These are phyloP conservation scores for Pyrenula aspistea DNA, from an alignment of 495 filamentous ascomycete genomes.

Conservation along the genomic window DNA sequence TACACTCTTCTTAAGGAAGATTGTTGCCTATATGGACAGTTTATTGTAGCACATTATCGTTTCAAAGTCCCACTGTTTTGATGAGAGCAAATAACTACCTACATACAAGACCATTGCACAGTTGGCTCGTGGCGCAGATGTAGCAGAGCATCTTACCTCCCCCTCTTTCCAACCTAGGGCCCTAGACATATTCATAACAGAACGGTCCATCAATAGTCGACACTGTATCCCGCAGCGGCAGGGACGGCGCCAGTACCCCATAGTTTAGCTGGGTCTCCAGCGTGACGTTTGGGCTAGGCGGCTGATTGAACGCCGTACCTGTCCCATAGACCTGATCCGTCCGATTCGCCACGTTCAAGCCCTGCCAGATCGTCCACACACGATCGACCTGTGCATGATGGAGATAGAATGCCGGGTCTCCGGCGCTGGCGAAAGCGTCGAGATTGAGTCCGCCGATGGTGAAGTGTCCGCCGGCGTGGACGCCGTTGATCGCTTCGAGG, in stretches of 20 bases:
- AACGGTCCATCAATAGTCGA: slow-evolving; percentile 27
- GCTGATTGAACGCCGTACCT: slow-evolving; percentile 22
- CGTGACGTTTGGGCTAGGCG: slow-evolving; percentile 21
- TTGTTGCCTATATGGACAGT: no score
- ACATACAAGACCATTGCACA: no score
- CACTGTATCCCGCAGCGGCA: slow-evolving; percentile 16
- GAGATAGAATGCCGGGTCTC: slow-evolving; percentile 56
- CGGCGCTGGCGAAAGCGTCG: slow-evolving; percentile 47
- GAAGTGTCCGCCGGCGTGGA: slow-evolving; percentile 55
- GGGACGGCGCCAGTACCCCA: slow-evolving; percentile 11
- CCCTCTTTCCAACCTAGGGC: no score
- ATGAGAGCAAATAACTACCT: no score
- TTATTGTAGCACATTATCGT: no score
- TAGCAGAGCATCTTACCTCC: no score
- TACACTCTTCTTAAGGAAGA: no score
- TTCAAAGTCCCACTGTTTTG: no score
- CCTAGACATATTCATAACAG: slow-evolving; percentile 27
- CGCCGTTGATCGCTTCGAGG: slow-evolving; percentile 36
- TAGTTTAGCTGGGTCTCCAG: slow-evolving; percentile 17
- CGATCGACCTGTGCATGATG: slow-evolving; percentile 63
- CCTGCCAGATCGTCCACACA: slow-evolving; percentile 62
- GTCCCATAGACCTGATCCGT: slow-evolving; percentile 28
- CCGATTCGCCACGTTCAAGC: slow-evolving; percentile 33
- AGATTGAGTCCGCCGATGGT: slow-evolving; percentile 49
- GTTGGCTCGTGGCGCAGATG: no score